phyloP scores from a whole-genome alignment of 2,329 filamentous ascomycete genomes.

The Aspergillus awamori region DNA sequence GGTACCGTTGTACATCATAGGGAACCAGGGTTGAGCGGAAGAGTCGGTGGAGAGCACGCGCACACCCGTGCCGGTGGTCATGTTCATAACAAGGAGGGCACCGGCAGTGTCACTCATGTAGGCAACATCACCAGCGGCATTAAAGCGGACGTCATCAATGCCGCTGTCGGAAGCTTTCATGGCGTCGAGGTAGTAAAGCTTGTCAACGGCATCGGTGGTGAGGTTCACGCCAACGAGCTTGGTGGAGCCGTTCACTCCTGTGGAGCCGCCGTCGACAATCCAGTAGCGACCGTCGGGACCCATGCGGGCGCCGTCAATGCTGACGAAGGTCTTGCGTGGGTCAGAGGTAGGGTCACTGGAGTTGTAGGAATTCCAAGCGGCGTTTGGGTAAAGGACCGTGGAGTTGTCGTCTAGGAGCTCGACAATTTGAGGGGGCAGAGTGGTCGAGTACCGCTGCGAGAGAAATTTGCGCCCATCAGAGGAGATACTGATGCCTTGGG shows the following conservation, averaged over 20 bases:
- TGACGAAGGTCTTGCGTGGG: background rate
- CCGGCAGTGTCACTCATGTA: conserved; percentile 6
- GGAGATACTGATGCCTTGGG: conserved; percentile 5
- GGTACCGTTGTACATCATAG: conserved; percentile 7
- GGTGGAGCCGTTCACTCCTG: conserved; percentile 1
- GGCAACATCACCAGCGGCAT: background rate
- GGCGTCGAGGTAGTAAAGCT: conserved; percentile 3
- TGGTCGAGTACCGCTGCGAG: background rate
- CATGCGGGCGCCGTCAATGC: conserved; percentile 1
- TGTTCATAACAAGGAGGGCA: conserved; percentile 2
- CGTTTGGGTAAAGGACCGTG: background rate
- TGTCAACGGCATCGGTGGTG: conserved; percentile 7
- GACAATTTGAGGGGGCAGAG: background rate
- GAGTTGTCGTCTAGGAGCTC: background rate
- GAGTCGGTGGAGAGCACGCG: background rate
- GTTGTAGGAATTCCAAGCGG: conserved; percentile 3
- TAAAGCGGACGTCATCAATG: conserved; percentile 4
- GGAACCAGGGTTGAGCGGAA: conserved; percentile 2
- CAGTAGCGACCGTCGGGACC: conserved; percentile 5
- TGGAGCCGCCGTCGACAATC: conserved; percentile 2
- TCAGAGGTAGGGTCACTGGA: background rate
- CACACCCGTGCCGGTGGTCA: conserved; percentile 5
- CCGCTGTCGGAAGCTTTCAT: background rate
- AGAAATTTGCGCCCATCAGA: conserved; percentile 1
- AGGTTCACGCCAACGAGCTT: conserved; percentile 4